Percentiles rank a stretch among this genome's conserved stretches.
Conservation (phyloP, 352 stramenopile species). For the Pythium oligandrum region DNA sequence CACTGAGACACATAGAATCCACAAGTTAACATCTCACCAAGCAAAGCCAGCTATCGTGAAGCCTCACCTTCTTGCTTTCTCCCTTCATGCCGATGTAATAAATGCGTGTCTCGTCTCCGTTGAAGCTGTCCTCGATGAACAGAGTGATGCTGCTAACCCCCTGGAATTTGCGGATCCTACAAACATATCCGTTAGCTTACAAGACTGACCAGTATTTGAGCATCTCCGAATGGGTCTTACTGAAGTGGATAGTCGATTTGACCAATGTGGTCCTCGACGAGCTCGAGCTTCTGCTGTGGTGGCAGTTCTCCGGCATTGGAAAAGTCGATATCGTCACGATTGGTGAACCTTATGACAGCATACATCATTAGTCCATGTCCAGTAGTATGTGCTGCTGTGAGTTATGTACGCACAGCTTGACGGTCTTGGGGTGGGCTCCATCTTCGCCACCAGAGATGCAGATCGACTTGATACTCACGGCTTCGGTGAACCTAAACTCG, state of each 20-base stretch:
- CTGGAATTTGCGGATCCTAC: slow-evolving; percentile 78
- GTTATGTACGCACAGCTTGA: slow-evolving; percentile 62
- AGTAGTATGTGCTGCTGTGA: too few species aligned
- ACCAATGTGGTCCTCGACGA: slow-evolving; percentile 61
- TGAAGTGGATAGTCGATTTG: slow-evolving; percentile 78
- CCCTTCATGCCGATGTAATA: slow-evolving; percentile 88
- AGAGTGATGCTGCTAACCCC: slow-evolving; percentile 78
- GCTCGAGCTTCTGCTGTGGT: slow-evolving; percentile 67
- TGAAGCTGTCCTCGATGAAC: slow-evolving; percentile 74
- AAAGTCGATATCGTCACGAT: slow-evolving; percentile 86
- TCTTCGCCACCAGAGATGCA: slow-evolving; percentile 78
- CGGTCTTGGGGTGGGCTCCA: slow-evolving; percentile 69
- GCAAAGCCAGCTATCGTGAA: neutral
- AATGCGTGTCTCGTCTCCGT: slow-evolving; percentile 64
- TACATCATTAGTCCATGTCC: neutral
- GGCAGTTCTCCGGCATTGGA: slow-evolving; percentile 73
- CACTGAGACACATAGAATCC: slow-evolving; percentile 28
- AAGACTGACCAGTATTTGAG: slow-evolving; percentile 1
- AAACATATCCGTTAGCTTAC: neutral
- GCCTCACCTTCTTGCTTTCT: slow-evolving; percentile 76
- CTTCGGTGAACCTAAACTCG: slow-evolving; percentile 66
- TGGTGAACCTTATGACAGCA: slow-evolving; percentile 42
- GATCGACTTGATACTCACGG: slow-evolving; percentile 86
- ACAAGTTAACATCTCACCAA: neutral
- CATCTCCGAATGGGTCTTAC: slow-evolving; percentile 23